These are phyloP conservation scores for Rhizomucor miehei DNA, from an alignment of 371 early-diverging fungal genomes.

Conservation along the genomic window DNA sequence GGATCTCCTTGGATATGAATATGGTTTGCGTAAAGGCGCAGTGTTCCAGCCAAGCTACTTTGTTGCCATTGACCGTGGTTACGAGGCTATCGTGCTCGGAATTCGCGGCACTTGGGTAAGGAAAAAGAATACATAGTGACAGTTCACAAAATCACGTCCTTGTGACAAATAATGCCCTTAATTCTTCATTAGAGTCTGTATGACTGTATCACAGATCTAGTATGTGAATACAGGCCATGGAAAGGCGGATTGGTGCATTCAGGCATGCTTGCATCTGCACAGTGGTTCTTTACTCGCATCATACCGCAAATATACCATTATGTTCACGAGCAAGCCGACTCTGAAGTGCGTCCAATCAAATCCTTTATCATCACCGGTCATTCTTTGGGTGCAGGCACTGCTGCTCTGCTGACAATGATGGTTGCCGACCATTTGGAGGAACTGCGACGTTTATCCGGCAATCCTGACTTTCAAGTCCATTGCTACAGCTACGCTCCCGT, in stretches of 20 bases:
- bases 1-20: conserved; percentile 76
- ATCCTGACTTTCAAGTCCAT: conserved; percentile 42
- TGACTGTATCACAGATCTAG: conserved; percentile 81
- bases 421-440: conserved; percentile 63
- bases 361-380: conserved; percentile 61
- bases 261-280: conserved; percentile 79
- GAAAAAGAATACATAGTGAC: neutral
- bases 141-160: neutral
- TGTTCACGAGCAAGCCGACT: conserved; percentile 24
- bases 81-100: conserved; percentile 67
- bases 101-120: conserved; percentile 81
- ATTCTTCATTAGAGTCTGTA: conserved; percentile 72
- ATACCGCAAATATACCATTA: conserved; percentile 60
- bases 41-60: conserved; percentile 81
- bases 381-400: conserved; percentile 80
- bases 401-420: conserved; percentile 79
- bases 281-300: conserved; percentile 71
- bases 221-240: conserved; percentile 84
- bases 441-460: conserved; percentile 43
- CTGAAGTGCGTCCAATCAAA: conserved; percentile 16
- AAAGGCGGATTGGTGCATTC: conserved; percentile 81
- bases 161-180: too few relatives aligned
- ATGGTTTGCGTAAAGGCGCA: conserved; percentile 53
- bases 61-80: conserved; percentile 63
- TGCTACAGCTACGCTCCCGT: conserved; percentile 54